Evolutionary conservation across 768 basidiomycete species (phyloP).

Genomic region (Hortiboletus flavorubellus): DNA sequence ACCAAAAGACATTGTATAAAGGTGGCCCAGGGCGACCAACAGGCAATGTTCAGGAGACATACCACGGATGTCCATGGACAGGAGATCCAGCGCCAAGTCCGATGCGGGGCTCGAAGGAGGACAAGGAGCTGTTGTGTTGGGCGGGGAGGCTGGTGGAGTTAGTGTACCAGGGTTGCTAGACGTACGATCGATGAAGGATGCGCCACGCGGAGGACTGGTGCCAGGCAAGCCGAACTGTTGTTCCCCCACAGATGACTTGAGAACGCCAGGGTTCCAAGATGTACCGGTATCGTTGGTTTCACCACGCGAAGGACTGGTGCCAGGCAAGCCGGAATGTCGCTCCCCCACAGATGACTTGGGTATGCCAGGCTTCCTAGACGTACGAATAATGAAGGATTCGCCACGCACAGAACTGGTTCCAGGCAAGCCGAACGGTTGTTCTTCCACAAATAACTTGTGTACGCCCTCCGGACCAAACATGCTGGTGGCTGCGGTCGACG

Average conservation of each 20-base stretch:
- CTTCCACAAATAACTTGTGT: constrained; percentile 4
- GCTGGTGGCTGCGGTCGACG: neutral
- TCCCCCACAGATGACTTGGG: constrained; percentile 5
- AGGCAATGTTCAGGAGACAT: constrained; percentile 12
- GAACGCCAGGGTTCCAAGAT: neutral
- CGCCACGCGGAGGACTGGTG: constrained; percentile 9
- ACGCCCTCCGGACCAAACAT: neutral
- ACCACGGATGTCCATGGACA: constrained; percentile 27
- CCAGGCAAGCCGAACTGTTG: constrained; percentile 8
- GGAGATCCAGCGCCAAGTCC: constrained; percentile 20
- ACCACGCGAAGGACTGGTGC: constrained; percentile 10
- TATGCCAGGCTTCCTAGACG: neutral
- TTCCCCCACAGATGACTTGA: constrained; percentile 5
- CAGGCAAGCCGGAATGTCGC: constrained; percentile 7
- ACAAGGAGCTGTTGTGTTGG: neutral
- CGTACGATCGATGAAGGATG: neutral
- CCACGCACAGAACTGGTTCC: constrained; percentile 12
- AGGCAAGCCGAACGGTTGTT: constrained; percentile 7
- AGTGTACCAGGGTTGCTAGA: neutral
- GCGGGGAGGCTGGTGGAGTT: constrained; percentile 4
- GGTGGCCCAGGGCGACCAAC: neutral
- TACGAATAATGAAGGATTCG: neutral
- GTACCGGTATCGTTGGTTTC: neutral
- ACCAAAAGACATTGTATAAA: neutral
- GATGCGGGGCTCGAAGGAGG: constrained; percentile 19